Conservation (phyloP, 1,139 yeast species). For the Nakaseomyces sp. region DNA sequence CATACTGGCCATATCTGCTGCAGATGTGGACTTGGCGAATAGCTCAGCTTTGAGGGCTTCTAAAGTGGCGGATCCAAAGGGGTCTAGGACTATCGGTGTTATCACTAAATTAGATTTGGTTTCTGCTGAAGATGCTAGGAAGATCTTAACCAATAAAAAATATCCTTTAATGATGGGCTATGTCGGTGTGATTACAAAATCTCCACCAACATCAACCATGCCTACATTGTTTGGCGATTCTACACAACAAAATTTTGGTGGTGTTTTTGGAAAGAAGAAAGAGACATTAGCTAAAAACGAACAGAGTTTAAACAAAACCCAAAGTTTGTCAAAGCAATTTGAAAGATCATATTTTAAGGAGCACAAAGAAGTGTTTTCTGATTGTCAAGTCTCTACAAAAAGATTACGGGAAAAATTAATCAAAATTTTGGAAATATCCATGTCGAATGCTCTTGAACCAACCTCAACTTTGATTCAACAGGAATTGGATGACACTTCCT, state of each 20-base stretch:
- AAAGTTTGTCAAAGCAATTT: constrained; percentile 51
- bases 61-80: constrained; percentile 97
- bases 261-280: constrained; percentile 26
- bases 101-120: constrained; percentile 89
- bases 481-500: constrained; percentile 88
- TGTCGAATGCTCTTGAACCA: constrained; percentile 84
- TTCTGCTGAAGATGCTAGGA: constrained; percentile 62
- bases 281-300: constrained; percentile 2
- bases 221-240: constrained; percentile 14
- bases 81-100: constrained; percentile 91
- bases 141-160: constrained; percentile 61
- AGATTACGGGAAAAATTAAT: constrained; percentile 71
- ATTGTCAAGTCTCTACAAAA: constrained; percentile 71
- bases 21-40: constrained; percentile 96
- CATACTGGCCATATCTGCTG: constrained; percentile 91
- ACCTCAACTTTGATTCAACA: constrained; percentile 79
- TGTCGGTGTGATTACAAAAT: constrained; percentile 88
- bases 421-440: constrained; percentile 77
- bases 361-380: constrained; percentile 50
- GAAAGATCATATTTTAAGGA: constrained; percentile 53
- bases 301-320: constrained; percentile 9
- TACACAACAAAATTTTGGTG: constrained; percentile 22
- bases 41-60: constrained; percentile 95
- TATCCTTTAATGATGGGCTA: constrained; percentile 94
- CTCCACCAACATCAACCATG: constrained; percentile 37